Base-by-base conservation (phyloP, 805 yeast species). In the Wickerhamiella lipophila region DNA sequence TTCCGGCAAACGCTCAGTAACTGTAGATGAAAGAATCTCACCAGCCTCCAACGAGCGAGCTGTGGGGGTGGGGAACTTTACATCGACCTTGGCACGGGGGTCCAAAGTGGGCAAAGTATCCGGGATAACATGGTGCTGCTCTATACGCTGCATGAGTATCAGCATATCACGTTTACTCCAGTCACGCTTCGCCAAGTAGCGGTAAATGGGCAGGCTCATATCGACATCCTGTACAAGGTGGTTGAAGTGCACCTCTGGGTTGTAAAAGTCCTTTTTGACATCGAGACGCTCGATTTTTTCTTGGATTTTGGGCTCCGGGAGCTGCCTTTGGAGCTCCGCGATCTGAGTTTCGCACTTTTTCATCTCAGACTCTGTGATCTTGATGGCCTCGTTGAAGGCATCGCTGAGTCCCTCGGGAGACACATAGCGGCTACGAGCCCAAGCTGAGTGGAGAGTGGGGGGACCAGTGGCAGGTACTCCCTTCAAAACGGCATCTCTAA, bases 141-240 rank as follows among this genome's bases (percentile, higher is more conserved):
- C 98, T 48, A 92, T 66, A 69, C 97, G 78, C 68, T 92, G 96
- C 92, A 92, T 85, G 47, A 81, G 69, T 46, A 85, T 61, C 84
- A 86, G 82, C 64, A 77, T 76, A 40, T 76, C 79, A 53, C 79
- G 71, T 12, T 64, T 58, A 61, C 78, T 75, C 96, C 96, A 89
- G 54, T 80, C 75, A 53, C 79, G 67, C 57, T 76, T 68, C 51
- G 83, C 75, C 54, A 77, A 68, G 45, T 76, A 67, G 62, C 95
- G 77, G 67, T 78, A 88, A n/a, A 87, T 83, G 6, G 96, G 94
- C 58, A 76, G 77, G 1, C 75, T 61, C 60, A 79, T 72, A 64
- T 89, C 95, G 49, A 81, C 65, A 9, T 68, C 56, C 12, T 71
- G 69, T 3, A 74, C 64, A 39, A 67, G 55, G 52, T 75, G 70